phyloP scores from a whole-genome alignment of 2,329 filamentous ascomycete species.

The Pseudogymnoascus sp. region DNA sequence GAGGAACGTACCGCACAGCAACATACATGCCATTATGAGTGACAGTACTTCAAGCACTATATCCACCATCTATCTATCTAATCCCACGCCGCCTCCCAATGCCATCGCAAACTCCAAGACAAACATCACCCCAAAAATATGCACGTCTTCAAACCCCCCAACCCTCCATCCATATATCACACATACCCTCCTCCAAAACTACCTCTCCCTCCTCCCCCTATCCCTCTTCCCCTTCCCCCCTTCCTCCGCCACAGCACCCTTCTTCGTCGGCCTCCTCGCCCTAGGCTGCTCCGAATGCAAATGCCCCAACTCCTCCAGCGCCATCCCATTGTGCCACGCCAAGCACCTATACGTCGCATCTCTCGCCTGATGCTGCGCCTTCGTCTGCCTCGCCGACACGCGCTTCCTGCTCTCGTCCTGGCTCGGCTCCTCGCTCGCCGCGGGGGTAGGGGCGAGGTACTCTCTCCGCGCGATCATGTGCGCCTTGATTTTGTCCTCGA shows the following conservation, averaged over 20 bases:
- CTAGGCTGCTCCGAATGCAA: slow-evolving; percentile 51
- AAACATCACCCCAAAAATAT: background rate
- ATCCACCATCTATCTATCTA: background rate
- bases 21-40: slow-evolving; percentile 3
- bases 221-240: slow-evolving; percentile 30
- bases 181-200: background rate
- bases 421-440: slow-evolving; percentile 34
- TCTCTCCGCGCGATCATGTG: slow-evolving; percentile 74
- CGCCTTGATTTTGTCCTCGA: slow-evolving; percentile 64
- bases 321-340: slow-evolving; percentile 57
- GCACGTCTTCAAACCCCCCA: background rate
- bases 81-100: background rate
- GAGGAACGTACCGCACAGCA: background rate
- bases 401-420: slow-evolving; percentile 32
- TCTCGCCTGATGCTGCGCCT: slow-evolving; percentile 42
- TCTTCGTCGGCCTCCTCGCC: slow-evolving; percentile 30
- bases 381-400: slow-evolving; percentile 57
- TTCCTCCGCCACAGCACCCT: slow-evolving; percentile 30
- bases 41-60: background rate
- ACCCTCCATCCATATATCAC: background rate
- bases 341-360: slow-evolving; percentile 50
- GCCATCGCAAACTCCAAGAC: background rate
- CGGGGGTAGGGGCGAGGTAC: slow-evolving; percentile 49
- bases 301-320: slow-evolving; percentile 49
- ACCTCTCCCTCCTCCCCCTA: slow-evolving; percentile 32